These are phyloP conservation scores for Pseudogymnoascus sp. DNA, from an alignment of 2,329 filamentous ascomycete genomes.

Conservation along the genomic window DNA sequence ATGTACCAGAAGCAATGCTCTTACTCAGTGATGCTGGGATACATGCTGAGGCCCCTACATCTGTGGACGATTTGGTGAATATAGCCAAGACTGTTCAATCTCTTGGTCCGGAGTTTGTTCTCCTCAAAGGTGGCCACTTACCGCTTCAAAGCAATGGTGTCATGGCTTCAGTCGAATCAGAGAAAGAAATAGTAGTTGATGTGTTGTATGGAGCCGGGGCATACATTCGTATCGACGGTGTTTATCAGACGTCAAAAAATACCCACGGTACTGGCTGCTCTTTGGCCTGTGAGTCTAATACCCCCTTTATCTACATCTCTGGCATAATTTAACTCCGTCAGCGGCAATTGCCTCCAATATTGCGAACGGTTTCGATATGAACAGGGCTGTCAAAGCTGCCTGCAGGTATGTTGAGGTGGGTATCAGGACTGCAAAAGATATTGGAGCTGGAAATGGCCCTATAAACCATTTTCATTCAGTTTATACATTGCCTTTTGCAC, in stretches of 20 bases:
- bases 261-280: slow-evolving; percentile 96
- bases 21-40: slow-evolving; percentile 50
- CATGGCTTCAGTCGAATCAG: slow-evolving; percentile 49
- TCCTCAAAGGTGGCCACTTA: slow-evolving; percentile 88
- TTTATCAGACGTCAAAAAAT: slow-evolving; percentile 66
- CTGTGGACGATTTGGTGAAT: slow-evolving; percentile 58
- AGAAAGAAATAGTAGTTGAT: slow-evolving; percentile 66
- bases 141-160: slow-evolving; percentile 61
- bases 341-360: slow-evolving; percentile 72
- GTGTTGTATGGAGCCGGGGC: slow-evolving; percentile 60
- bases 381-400: slow-evolving; percentile 57
- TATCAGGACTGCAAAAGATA: slow-evolving; percentile 41
- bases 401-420: slow-evolving; percentile 66
- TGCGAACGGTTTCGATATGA: slow-evolving; percentile 49
- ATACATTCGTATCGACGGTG: slow-evolving; percentile 58
- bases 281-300: slow-evolving; percentile 62
- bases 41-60: slow-evolving; percentile 39
- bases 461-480: slow-evolving; percentile 74
- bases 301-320: background rate
- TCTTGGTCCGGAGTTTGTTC: slow-evolving; percentile 70
- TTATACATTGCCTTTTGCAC: slow-evolving; percentile 60
- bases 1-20: slow-evolving; percentile 66
- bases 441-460: slow-evolving; percentile 61
- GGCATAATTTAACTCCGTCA: slow-evolving; percentile 14
- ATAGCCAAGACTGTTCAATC: slow-evolving; percentile 59